phyloP scores from a whole-genome alignment of 225 moss, liverwort and hornwort genomes.

The Ulota crispa region DNA sequence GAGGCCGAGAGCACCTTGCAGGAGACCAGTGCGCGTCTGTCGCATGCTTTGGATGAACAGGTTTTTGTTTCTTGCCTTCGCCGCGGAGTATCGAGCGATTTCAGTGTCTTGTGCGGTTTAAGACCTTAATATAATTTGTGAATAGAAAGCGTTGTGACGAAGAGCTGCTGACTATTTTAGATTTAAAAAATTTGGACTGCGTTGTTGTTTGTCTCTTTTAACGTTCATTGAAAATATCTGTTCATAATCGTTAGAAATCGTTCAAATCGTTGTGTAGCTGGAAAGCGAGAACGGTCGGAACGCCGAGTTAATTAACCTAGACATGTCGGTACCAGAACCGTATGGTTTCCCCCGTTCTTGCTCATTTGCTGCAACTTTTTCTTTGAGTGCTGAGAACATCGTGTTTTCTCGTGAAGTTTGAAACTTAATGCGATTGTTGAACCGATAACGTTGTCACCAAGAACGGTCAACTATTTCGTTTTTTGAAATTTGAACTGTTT shows the following conservation, averaged over 20 bases:
- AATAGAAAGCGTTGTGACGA: neutral
- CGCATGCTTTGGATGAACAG: constrained; percentile 77
- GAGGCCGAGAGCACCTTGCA: constrained; percentile 76
- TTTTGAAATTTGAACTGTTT: neutral
- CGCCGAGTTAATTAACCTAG: neutral
- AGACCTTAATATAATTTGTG: neutral
- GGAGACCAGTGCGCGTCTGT: constrained; percentile 76
- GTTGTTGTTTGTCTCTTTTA: neutral
- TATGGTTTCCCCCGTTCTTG: neutral
- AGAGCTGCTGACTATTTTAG: neutral
- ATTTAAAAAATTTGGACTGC: neutral
- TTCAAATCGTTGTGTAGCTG: neutral
- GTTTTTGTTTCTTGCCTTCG: constrained; percentile 8
- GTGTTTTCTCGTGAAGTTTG: neutral
- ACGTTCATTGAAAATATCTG: neutral
- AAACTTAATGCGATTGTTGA: neutral
- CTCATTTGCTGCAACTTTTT: neutral
- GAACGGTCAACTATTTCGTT: neutral
- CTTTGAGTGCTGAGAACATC: neutral
- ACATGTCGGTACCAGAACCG: neutral
- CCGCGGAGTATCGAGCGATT: neutral
- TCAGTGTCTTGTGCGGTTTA: constrained; percentile 7
- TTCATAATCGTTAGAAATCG: neutral
- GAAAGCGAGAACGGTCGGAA: neutral
- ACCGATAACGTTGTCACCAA: neutral